phyloP scores from a whole-genome alignment of 495 filamentous ascomycete species.

The Articulospora tetracladia region DNA sequence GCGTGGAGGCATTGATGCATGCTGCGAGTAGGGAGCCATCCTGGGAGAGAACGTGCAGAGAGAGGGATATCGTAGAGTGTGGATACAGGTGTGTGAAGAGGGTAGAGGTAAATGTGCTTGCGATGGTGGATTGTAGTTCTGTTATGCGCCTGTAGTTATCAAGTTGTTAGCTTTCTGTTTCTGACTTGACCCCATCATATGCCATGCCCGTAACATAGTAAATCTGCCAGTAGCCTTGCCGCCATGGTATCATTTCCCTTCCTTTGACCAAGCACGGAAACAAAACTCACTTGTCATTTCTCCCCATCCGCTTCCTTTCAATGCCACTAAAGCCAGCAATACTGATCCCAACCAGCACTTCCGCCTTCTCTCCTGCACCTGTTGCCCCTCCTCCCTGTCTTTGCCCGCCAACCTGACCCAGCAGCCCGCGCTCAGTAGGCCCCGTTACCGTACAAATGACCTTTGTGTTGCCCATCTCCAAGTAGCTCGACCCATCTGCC shows the following conservation, averaged over 20 bases:
- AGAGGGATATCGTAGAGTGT: constrained; percentile 77
- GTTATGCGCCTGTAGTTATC: constrained; percentile 64
- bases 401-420: neutral
- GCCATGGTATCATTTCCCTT: no score
- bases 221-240: no score
- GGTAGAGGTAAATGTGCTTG: constrained; percentile 64
- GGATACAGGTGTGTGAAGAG: constrained; percentile 87
- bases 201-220: neutral
- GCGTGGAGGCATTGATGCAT: constrained; percentile 85
- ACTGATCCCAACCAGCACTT: constrained; percentile 77
- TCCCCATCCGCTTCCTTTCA: constrained; percentile 66
- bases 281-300: constrained; percentile 68
- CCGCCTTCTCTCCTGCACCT: constrained; percentile 41
- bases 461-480: constrained; percentile 95
- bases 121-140: constrained; percentile 75
- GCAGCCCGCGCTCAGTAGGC: constrained; percentile 56
- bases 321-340: constrained; percentile 85
- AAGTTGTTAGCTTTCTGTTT: neutral
- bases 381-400: constrained; percentile 19
- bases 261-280: neutral
- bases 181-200: neutral
- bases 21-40: constrained; percentile 90
- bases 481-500: constrained; percentile 84
- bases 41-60: constrained; percentile 80
- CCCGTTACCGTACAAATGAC: constrained; percentile 90